Evolutionary conservation across 805 yeast genomes (phyloP), one percentile per base, ranked within the genome.

Genomic region (Kluyveromyces lactis): DNA sequence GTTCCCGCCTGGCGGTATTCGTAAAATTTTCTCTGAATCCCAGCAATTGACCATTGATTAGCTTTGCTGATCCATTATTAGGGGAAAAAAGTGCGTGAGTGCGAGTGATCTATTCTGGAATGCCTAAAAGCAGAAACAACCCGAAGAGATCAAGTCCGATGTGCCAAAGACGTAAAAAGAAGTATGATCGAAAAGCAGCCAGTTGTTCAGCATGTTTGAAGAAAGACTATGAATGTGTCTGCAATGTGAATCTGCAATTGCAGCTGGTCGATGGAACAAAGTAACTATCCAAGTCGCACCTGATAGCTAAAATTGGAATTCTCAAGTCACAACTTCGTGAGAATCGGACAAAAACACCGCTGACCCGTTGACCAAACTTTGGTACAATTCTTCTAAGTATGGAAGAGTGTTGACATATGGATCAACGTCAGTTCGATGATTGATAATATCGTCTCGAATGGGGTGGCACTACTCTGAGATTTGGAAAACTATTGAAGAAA

Each of bases 351-450:
- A 16, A 11, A 19, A 8, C 30, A n/a, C 7, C 6, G 12, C 26
- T 8, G 34, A 39, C 15, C 39, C 42, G 23, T 26, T 39, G 13
- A 11, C 18, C 18, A 29, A 31, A 17, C 18, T 39, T 9, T 32
- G 31, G 12, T 41, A 41, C 18, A 15, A 26, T 18, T 37, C 41
- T 18, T 32, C 38, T 3, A 37, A 41, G 28, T 32, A 37, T 31
- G 32, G 36, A 12, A 31, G 43, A 15, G 38, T 31, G 23, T 26
- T 41, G n/a, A 16, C 28, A 4, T 41, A 37, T 28, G 43, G 43
- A 3, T 24, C 43, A 11, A 41, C 43, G 6, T 41, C 43, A 4
- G 36, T 31, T 17, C 31, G 43, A 24, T 27, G 30, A 5, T 15
- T 27, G 13, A 15, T 27, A 27, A 27, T 7, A 27, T n/a, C 30